Evolutionary conservation across 306 rosid genomes (phyloP).

Genomic region (Elaeagnus macrophylla): DNA sequence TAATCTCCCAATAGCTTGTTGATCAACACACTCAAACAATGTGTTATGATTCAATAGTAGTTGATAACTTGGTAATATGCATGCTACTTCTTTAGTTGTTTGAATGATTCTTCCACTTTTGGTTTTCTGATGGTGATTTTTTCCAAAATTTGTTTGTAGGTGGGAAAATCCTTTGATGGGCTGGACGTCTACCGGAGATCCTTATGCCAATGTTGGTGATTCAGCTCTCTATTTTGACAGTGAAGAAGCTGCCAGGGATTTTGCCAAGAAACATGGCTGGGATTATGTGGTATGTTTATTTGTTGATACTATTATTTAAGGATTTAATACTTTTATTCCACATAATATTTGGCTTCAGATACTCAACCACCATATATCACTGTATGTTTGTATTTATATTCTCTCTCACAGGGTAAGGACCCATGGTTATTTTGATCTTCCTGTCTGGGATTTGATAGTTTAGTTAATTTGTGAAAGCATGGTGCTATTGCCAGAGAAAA

Average conservation of each 20-base stretch:
- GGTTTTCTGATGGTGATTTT: constrained; percentile 7
- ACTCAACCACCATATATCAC: neutral
- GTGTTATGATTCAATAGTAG: too few species aligned
- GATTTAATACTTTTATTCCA: neutral
- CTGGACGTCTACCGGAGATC: constrained; percentile 98
- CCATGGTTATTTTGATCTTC: too few species aligned
- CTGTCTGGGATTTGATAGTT: too few species aligned
- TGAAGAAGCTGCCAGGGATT: constrained; percentile 74
- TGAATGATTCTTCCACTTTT: neutral
- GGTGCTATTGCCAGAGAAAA: too few species aligned
- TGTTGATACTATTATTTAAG: neutral
- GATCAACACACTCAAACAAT: too few species aligned
- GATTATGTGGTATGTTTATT: constrained; percentile 60
- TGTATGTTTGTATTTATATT: too few species aligned
- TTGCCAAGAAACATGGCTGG: constrained; percentile 95
- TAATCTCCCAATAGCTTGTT: too few species aligned
- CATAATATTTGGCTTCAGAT: neutral
- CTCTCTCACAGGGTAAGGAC: too few species aligned
- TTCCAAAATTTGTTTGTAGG: constrained; percentile 33
- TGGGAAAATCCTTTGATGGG: constrained; percentile 99
- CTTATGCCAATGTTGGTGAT: constrained; percentile 88
- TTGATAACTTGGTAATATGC: too few species aligned
- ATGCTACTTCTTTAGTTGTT: too few species aligned
- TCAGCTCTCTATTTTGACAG: constrained; percentile 73
- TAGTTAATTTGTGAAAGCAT: too few species aligned